Conservation (phyloP, 1,139 yeast genomes). For the Candida dubliniensis region DNA sequence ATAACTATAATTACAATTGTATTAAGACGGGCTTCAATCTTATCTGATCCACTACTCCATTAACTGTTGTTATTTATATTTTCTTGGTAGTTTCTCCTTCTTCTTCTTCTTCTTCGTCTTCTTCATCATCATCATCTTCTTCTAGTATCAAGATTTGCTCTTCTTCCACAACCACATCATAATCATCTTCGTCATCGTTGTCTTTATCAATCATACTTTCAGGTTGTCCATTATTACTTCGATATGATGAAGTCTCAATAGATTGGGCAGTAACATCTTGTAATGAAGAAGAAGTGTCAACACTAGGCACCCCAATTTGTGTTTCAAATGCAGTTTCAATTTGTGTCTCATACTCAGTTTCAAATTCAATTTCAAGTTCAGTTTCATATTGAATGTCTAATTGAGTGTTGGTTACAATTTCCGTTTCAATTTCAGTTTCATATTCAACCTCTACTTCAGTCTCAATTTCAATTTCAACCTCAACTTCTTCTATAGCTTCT, state of each 20-base stretch:
- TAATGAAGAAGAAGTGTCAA: neutral
- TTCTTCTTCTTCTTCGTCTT: constrained; percentile 5
- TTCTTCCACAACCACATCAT: neutral
- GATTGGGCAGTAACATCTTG: neutral
- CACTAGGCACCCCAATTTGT: neutral
- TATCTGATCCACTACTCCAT: no score
- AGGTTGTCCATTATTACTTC: no score
- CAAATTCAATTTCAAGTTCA: neutral
- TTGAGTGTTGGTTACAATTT: neutral
- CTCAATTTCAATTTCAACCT: constrained; percentile 2
- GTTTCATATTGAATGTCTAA: neutral
- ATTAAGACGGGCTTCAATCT: no score
- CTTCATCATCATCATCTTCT: neutral
- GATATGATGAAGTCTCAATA: neutral
- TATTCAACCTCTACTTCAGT: neutral
- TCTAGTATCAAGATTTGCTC: neutral
- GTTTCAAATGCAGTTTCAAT: neutral
- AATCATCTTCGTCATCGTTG: neutral
- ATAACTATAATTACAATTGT: no score
- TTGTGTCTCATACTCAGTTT: constrained; percentile 4
- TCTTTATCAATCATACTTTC: neutral
- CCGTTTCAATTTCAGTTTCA: constrained; percentile 4
- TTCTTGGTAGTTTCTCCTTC: constrained; percentile 1
- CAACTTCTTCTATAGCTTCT: constrained; percentile 3
- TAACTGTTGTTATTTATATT: no score